Evolutionary conservation across 371 early-diverging fungal species (phyloP), one percentile per base, ranked within the genome.

Genomic region (Apophysomyces variabilis): DNA sequence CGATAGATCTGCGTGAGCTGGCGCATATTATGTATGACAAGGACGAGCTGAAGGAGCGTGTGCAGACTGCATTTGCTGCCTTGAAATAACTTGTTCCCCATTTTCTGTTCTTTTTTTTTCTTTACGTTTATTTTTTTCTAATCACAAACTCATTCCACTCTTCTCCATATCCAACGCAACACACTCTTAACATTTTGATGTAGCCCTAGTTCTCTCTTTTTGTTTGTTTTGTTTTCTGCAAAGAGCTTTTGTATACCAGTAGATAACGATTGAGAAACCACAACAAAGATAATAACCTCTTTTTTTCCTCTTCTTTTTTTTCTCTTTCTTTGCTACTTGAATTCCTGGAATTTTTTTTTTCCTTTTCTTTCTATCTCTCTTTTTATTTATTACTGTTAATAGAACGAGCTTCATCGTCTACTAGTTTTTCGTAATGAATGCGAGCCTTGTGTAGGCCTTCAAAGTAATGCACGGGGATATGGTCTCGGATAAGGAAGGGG

Each of bases 11-110:
- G 14, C 68, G 66, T 32, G 74, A 69, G 45, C 62, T 80, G 58
- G 76, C 81, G 46, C 70, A 76, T 69, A 57, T 78, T 13, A 80
- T 80, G 81, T 73, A 69, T 57, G 72, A 78, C 60, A 68, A 60
- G 60, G 61, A 65, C 14, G 59, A 43, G 44, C 62, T 80, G 44
- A 78, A 73, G 59, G 60, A 67, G 62, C 69, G 68, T 54, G 81
- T 76, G 37, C 66, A 71, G 6, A 62, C 66, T 21, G 73, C 78
- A 38, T 71, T 72, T 66, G 70, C 67, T 39, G 47, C 61, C 21
- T 38, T 73, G 60, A 62, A 65, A 56, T 46, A 60, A 59, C 21
- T 50, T 38, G 32, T 21, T 41, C 21, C 38, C 38, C 32, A 26
- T 26, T 26, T 26, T 26, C 32, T 26, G 32, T 26, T 26, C 32